Evolutionary conservation across 257 asterid genomes (phyloP).

Genomic region (Gentiana macrophylla): DNA sequence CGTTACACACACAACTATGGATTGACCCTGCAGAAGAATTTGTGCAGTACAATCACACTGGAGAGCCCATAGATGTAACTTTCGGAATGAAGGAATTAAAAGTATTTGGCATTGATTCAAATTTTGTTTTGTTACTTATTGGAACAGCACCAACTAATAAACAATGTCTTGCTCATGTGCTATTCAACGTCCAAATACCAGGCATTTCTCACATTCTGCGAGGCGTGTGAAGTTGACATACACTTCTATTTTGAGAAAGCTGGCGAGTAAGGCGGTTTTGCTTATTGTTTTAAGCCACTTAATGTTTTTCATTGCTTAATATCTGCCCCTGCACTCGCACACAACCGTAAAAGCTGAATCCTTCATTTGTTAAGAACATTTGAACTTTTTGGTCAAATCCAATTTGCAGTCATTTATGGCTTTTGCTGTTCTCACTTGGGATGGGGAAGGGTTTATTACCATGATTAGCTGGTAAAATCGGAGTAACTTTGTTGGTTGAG

Average conservation of each 20-base stretch:
- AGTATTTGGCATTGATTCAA: slow-evolving; percentile 33
- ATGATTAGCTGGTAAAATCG: not conserved
- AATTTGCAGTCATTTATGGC: not conserved
- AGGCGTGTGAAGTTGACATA: slow-evolving; percentile 93
- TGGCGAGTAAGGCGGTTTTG: slow-evolving; percentile 73
- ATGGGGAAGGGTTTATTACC: not conserved
- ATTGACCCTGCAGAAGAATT: slow-evolving; percentile 94
- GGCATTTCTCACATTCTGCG: slow-evolving; percentile 95
- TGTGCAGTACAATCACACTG: slow-evolving; percentile 68
- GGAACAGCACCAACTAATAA: not conserved
- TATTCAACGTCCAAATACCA: slow-evolving; percentile 22
- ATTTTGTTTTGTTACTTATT: too few relatives aligned
- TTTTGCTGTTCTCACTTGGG: too few relatives aligned
- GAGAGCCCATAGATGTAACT: slow-evolving; percentile 88
- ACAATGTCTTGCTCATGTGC: not conserved
- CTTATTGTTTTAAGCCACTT: slow-evolving; percentile 10
- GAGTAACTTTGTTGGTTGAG: not conserved
- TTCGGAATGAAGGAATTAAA: slow-evolving; percentile 91
- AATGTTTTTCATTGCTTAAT: too few relatives aligned
- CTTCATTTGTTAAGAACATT: too few relatives aligned
- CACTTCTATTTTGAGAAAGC: slow-evolving; percentile 84
- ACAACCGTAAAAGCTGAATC: too few relatives aligned
- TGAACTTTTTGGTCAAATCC: not conserved
- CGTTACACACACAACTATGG: slow-evolving; percentile 94
- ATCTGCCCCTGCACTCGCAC: too few relatives aligned